A percentile compares a stretch with the other conserved stretches of the same genome.
Evolutionary conservation across 2,329 filamentous ascomycete genomes (phyloP).

Genomic region (Colletotrichum tabaci): DNA sequence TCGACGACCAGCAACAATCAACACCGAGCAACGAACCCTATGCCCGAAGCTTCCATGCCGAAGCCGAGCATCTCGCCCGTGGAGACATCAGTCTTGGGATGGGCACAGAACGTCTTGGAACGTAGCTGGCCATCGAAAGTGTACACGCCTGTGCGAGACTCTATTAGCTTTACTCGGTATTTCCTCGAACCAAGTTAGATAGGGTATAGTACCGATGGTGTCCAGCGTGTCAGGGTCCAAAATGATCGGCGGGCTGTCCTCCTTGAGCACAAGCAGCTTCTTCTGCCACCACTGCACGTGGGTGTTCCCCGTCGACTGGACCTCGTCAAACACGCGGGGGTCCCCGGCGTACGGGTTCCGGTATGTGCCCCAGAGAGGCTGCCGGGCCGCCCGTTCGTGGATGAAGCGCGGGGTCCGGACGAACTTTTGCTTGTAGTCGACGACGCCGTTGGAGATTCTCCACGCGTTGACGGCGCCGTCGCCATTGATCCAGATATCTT

Average conservation of each 20-base stretch:
- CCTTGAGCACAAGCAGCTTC: neutral
- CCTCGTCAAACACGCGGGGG: neutral
- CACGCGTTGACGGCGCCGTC: neutral
- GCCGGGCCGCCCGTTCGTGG: neutral
- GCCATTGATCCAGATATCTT: neutral
- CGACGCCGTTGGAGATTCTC: neutral
- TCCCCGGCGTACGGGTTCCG: neutral
- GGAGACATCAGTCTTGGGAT: neutral
- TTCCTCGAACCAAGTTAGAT: too few relatives aligned
- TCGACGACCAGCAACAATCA: neutral
- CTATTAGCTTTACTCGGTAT: neutral
- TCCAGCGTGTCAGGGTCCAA: neutral
- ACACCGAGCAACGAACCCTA: neutral
- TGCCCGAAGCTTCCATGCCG: neutral
- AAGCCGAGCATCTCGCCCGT: neutral
- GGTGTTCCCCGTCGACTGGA: neutral
- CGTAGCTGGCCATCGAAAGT: neutral
- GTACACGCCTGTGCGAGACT: neutral
- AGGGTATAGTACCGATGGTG: neutral
- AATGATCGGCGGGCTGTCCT: neutral
- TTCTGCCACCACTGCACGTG: neutral
- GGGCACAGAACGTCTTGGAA: neutral
- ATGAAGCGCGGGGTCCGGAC: neutral
- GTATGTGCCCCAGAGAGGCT: neutral
- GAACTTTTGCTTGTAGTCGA: neutral